These are phyloP conservation scores for Termitomyces sp. DNA, from an alignment of 768 basidiomycete genomes.

Conservation along the genomic window DNA sequence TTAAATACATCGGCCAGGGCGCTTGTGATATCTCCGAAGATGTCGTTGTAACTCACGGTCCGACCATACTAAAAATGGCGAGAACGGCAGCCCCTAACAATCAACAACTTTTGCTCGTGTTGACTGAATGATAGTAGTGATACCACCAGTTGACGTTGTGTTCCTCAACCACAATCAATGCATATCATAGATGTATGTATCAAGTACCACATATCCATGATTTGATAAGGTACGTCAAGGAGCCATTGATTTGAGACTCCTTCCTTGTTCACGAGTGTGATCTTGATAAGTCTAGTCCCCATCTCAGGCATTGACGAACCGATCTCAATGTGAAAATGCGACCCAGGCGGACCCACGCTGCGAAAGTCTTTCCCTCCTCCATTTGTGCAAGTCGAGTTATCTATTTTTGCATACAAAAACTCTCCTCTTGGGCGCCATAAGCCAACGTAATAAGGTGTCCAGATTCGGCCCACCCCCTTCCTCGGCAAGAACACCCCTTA, in stretches of 20 bases:
- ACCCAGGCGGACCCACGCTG: constrained; percentile 5
- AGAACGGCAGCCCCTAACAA: neutral
- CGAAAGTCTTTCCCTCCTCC: constrained; percentile 13
- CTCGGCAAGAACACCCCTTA: constrained; percentile 12
- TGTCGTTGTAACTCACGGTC: neutral
- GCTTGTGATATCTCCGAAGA: constrained; percentile 1
- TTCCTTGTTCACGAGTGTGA: neutral
- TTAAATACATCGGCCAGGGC: neutral
- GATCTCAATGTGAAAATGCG: constrained; percentile 12
- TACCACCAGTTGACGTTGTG: neutral
- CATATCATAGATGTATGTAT: neutral
- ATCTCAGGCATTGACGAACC: constrained; percentile 6
- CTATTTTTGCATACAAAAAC: constrained; percentile 1
- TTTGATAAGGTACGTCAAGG: constrained; percentile 12
- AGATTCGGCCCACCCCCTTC: constrained; percentile 13
- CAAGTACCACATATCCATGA: constrained; percentile 5
- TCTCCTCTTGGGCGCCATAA: neutral
- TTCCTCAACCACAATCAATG: constrained; percentile 4
- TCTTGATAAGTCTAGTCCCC: constrained; percentile 5
- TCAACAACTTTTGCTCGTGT: neutral
- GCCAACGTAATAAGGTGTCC: constrained; percentile 20
- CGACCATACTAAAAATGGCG: neutral
- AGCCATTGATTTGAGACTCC: constrained; percentile 5
- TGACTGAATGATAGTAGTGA: neutral
- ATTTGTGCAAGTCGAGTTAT: constrained; percentile 10